Conservation (phyloP, 495 filamentous ascomycete genomes). For the Rostrohypoxylon terebratum region DNA sequence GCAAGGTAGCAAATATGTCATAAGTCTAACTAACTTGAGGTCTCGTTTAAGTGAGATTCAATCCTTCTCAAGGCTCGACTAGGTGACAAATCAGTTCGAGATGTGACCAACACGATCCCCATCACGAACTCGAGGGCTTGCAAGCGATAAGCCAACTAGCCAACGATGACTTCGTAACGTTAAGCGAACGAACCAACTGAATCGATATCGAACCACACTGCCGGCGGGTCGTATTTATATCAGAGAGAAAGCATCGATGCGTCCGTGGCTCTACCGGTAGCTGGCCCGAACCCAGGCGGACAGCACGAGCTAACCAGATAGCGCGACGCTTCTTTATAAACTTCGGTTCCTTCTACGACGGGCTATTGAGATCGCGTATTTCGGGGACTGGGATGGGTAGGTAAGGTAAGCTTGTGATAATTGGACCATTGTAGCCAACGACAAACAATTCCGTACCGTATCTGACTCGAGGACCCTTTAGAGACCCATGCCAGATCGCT, state of each 20-base stretch:
- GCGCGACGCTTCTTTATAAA: background rate
- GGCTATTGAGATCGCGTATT: background rate
- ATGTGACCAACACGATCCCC: background rate
- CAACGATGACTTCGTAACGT: conserved; percentile 13
- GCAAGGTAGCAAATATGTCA: background rate
- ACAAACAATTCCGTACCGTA: background rate
- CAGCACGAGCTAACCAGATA: conserved; percentile 5
- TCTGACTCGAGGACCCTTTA: conserved; percentile 3
- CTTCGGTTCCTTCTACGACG: background rate
- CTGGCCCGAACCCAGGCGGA: background rate
- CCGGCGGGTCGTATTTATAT: conserved; percentile 23
- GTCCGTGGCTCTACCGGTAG: background rate
- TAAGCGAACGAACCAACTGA: conserved; percentile 11
- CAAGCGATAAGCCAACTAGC: background rate
- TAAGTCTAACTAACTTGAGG: background rate
- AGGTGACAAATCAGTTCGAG: background rate
- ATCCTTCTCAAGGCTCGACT: background rate
- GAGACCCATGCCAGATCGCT: background rate
- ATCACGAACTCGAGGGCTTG: background rate
- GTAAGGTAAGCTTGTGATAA: conserved; percentile 10
- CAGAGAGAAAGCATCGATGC: background rate
- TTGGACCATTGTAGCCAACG: background rate
- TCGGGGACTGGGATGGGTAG: background rate
- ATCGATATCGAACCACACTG: conserved; percentile 10
- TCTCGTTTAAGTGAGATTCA: background rate